Conservation (phyloP, 768 basidiomycete genomes). For the Boletus sp. region DNA sequence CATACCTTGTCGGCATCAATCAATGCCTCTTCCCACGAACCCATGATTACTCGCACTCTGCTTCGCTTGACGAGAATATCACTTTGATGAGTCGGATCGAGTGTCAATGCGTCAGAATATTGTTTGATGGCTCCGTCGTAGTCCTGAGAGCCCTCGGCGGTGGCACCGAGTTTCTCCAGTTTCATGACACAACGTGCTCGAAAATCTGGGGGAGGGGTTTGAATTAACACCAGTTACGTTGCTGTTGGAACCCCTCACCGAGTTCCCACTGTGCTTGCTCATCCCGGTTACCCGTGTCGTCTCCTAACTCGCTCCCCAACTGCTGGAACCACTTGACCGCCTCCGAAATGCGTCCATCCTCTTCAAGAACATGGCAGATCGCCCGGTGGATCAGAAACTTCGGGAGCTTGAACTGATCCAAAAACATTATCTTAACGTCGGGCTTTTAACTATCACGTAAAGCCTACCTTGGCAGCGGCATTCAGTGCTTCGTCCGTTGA, state of each 20-base stretch:
- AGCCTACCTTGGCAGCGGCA: not conserved
- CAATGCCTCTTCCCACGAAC: not conserved
- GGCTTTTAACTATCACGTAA: not conserved
- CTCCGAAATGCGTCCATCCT: not conserved
- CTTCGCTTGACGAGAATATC: conserved; percentile 6
- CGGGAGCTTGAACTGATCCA: not conserved
- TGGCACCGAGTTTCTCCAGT: not conserved
- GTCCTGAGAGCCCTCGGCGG: not conserved
- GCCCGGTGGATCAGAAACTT: not conserved
- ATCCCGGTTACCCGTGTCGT: not conserved
- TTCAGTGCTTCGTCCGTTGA: not conserved
- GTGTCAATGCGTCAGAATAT: not conserved
- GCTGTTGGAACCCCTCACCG: not conserved
- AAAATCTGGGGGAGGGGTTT: not conserved
- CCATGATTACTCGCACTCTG: not conserved
- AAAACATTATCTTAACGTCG: not conserved
- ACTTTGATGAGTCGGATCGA: fast-evolving
- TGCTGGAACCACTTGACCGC: not conserved
- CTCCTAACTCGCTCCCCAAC: not conserved
- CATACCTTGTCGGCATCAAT: conserved; percentile 8
- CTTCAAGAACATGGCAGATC: conserved; percentile 3
- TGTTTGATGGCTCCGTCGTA: not conserved
- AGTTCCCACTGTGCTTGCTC: not conserved
- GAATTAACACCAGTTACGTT: not conserved
- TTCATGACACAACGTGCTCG: not conserved